A percentile compares a stretch with the other conserved stretches of the same genome.
Evolutionary conservation across 345 rosid species (phyloP).

Genomic region (Tarenaya hassleriana): DNA sequence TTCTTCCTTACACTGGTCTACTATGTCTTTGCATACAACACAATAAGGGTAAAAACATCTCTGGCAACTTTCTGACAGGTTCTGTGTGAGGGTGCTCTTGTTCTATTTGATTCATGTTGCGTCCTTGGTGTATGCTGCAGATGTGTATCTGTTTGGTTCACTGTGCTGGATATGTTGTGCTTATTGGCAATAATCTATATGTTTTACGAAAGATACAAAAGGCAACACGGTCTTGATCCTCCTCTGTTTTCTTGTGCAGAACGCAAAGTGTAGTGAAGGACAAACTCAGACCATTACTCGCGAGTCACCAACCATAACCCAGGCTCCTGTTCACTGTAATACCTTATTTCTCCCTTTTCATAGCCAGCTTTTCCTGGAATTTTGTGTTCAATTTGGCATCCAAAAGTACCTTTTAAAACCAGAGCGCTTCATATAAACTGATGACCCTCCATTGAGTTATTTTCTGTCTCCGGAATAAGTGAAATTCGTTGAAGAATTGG

Average conservation of each 20-base stretch:
- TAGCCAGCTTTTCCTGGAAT: too few species aligned
- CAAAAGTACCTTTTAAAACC: too few species aligned
- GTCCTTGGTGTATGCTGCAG: too few species aligned
- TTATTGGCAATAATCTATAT: too few species aligned
- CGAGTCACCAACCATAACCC: constrained; percentile 76
- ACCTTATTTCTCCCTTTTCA: background rate
- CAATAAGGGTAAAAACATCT: background rate
- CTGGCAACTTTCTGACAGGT: background rate
- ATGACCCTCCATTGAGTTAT: too few species aligned
- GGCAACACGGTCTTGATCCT: background rate
- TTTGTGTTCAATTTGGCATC: too few species aligned
- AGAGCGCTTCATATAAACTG: too few species aligned
- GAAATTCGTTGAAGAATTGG: background rate
- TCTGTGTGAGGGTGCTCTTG: background rate
- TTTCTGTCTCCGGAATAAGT: too few species aligned
- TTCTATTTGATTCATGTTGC: background rate
- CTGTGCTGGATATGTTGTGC: background rate
- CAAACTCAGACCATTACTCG: constrained; percentile 78
- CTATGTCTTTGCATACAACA: background rate
- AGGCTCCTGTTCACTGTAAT: constrained; percentile 77
- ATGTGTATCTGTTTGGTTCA: too few species aligned
- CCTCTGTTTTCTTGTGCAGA: constrained; percentile 35
- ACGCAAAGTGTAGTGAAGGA: constrained; percentile 60
- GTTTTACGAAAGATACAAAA: background rate
- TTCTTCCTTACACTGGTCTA: background rate